Evolutionary conservation across 495 filamentous ascomycete species (phyloP).

Genomic region (Aspergillus diversus): DNA sequence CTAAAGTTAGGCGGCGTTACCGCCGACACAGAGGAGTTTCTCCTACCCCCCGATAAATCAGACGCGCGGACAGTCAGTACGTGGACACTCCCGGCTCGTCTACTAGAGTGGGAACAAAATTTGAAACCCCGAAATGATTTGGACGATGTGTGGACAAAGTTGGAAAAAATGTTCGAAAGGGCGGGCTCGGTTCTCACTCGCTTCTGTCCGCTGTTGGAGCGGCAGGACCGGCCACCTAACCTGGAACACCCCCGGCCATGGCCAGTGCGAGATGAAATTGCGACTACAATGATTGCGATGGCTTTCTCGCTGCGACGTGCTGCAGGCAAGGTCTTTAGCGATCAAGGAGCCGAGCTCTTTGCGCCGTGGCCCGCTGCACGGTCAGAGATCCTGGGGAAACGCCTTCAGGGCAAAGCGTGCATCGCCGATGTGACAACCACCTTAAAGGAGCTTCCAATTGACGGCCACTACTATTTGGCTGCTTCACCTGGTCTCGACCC

Average conservation of each 20-base stretch:
- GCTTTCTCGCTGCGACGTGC: slow-evolving; percentile 8
- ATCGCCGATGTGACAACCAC: slow-evolving; percentile 11
- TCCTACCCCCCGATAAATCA: background rate
- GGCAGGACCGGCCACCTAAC: background rate
- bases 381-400: slow-evolving; percentile 8
- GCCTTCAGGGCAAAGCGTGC: slow-evolving; percentile 6
- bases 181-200: slow-evolving; percentile 3
- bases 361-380: slow-evolving; percentile 10
- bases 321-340: slow-evolving; percentile 3
- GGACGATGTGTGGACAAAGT: background rate
- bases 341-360: background rate
- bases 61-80: slow-evolving; percentile 12
- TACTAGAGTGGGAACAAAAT: slow-evolving; percentile 1
- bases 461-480: slow-evolving; percentile 15
- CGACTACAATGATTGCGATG: slow-evolving; percentile 12
- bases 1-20: slow-evolving; percentile 4
- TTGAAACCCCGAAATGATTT: background rate
- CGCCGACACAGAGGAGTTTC: slow-evolving; percentile 6
- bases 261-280: slow-evolving; percentile 16
- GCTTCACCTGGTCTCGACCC: slow-evolving; percentile 1
- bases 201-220: slow-evolving; percentile 7
- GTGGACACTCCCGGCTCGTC: slow-evolving; percentile 1
- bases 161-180: slow-evolving; percentile 8
- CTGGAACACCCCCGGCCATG: slow-evolving; percentile 5
- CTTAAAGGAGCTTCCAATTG: slow-evolving; percentile 11